Conservation (phyloP, 345 rosid genomes). For the Eucalyptus marginata region DNA sequence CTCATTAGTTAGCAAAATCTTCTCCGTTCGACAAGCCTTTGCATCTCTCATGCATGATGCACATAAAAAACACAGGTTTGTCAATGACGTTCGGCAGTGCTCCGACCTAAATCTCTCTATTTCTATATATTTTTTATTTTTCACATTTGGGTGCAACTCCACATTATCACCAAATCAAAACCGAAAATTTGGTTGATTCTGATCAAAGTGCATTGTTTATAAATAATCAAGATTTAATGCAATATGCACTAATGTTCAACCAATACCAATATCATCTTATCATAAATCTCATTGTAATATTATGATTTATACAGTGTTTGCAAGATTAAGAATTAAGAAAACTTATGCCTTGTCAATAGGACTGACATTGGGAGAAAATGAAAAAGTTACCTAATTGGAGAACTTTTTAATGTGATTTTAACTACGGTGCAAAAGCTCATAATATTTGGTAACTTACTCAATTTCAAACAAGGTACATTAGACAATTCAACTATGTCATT, state of each 20-base stretch:
- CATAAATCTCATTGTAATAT: not conserved
- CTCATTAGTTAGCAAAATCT: not conserved
- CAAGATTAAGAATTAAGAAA: not conserved
- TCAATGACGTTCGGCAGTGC: not conserved
- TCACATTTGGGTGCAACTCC: not conserved
- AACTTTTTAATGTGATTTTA: not conserved
- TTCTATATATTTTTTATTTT: no score
- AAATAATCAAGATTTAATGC: not conserved
- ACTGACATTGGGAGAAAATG: not conserved
- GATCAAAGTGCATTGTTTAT: not conserved
- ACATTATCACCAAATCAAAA: not conserved
- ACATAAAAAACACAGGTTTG: not conserved
- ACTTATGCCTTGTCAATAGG: not conserved
- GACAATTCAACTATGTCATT: not conserved
- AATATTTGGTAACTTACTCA: not conserved
- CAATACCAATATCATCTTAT: not conserved
- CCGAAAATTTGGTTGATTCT: not conserved
- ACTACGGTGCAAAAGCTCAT: not conserved
- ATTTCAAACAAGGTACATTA: not conserved
- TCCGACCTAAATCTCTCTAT: not conserved
- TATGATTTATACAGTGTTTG: not conserved
- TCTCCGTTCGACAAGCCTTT: fast-evolving
- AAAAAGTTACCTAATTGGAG: not conserved
- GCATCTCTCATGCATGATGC: not conserved
- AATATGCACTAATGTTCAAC: not conserved